Conservation (phyloP, 495 filamentous ascomycete species). For the Gamarada debralockiae region DNA sequence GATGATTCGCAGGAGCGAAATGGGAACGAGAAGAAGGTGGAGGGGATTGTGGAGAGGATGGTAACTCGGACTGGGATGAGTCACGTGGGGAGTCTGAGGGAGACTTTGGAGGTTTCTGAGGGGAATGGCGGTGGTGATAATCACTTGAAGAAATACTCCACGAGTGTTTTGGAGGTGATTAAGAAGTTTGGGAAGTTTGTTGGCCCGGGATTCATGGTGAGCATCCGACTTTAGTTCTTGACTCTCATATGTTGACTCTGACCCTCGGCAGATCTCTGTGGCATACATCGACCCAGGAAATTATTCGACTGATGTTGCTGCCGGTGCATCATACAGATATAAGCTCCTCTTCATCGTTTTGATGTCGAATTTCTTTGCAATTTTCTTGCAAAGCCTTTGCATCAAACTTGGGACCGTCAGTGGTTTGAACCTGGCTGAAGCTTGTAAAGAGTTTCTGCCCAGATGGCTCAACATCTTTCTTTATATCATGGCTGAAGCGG, state of each 20-base stretch:
- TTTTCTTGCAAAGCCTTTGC: conserved; percentile 77
- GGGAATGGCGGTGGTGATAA: conserved; percentile 1
- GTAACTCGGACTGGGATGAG: not conserved
- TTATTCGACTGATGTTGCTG: conserved; percentile 80
- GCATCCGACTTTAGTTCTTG: conserved; percentile 8
- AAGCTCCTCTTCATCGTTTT: conserved; percentile 77
- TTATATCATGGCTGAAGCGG: conserved; percentile 72
- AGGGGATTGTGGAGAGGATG: conserved; percentile 2
- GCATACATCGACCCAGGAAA: conserved; percentile 78
- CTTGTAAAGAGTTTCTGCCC: conserved; percentile 71
- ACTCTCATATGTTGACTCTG: not conserved
- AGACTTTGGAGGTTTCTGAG: not conserved
- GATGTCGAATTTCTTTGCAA: conserved; percentile 79
- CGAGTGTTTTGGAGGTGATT: conserved; percentile 35
- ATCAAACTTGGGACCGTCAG: conserved; percentile 85
- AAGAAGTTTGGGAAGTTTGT: conserved; percentile 71
- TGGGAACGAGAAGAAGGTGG: not conserved
- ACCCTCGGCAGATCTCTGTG: conserved; percentile 18
- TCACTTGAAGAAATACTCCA: conserved; percentile 10
- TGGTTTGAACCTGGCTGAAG: conserved; percentile 75
- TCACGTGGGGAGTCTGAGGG: not conserved
- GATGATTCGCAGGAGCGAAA: conserved; percentile 15
- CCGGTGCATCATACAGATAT: conserved; percentile 60
- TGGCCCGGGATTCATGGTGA: conserved; percentile 77
- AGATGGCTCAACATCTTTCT: conserved; percentile 71